phyloP scores from a whole-genome alignment of 495 filamentous ascomycete species.

The Trichocladium antarcticum region DNA sequence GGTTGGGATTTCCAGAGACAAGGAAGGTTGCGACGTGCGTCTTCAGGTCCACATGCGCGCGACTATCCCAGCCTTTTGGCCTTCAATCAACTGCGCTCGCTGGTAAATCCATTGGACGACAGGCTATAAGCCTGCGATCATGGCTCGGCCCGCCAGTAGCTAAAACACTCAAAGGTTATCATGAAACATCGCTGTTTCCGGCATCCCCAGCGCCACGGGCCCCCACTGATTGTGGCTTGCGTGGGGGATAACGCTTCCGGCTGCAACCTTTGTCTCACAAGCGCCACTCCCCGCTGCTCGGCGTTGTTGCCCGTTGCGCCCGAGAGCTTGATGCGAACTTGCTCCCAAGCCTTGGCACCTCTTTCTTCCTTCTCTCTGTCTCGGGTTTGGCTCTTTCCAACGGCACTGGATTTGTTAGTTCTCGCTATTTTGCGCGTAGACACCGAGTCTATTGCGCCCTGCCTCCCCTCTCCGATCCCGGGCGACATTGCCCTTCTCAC shows the following conservation, averaged over 20 bases:
- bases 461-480: background rate
- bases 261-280: background rate
- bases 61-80: background rate
- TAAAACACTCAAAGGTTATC: conserved; percentile 3
- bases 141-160: background rate
- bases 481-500: background rate
- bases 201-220: conserved; percentile 5
- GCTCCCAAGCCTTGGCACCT: conserved; percentile 2
- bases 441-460: background rate
- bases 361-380: background rate
- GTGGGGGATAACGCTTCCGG: background rate
- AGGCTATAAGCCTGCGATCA: no score
- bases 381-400: background rate
- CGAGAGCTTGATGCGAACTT: background rate
- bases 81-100: background rate
- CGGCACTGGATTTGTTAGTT: background rate
- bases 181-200: conserved; percentile 9
- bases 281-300: conserved; percentile 2
- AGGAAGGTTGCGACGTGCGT: no score
- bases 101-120: background rate
- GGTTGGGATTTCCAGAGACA: no score
- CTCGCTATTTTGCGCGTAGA: background rate
- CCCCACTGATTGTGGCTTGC: background rate
- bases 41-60: no score
- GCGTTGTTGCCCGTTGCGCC: background rate